Evolutionary conservation across 106 monocot genomes (phyloP).

Genomic region (Allium cepa): DNA sequence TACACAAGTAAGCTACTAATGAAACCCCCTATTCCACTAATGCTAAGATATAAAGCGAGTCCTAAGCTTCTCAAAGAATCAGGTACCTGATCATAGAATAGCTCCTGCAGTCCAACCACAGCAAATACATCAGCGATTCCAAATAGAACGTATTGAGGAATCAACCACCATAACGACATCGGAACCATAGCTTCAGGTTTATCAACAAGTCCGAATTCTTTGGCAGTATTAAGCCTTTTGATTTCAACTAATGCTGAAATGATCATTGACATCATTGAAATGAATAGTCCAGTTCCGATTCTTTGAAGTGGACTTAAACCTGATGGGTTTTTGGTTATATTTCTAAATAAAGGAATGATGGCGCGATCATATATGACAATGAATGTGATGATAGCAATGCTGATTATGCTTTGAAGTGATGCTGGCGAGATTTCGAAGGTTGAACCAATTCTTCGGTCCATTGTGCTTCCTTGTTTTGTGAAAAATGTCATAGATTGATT

Average conservation of each 20-base stretch:
- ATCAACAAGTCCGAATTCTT: slow-evolving; percentile 21
- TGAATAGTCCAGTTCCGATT: slow-evolving; percentile 14
- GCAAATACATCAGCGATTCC: slow-evolving; percentile 24
- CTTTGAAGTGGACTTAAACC: slow-evolving; percentile 28
- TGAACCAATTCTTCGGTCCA: slow-evolving; percentile 9
- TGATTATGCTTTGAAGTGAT: slow-evolving; percentile 12
- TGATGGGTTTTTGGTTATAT: slow-evolving; percentile 1
- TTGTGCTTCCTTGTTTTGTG: slow-evolving; percentile 20
- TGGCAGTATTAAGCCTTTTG: slow-evolving; percentile 19
- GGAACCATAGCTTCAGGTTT: slow-evolving; percentile 6
- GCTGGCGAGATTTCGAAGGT: slow-evolving; percentile 23
- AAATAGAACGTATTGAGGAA: slow-evolving; percentile 23
- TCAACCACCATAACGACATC: slow-evolving; percentile 25
- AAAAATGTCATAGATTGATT: slow-evolving; percentile 14
- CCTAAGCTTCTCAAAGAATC: slow-evolving; percentile 26
- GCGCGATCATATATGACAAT: slow-evolving; percentile 20
- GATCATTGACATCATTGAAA: slow-evolving; percentile 8
- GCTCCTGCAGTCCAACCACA: slow-evolving; percentile 30
- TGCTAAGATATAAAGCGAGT: slow-evolving; percentile 30
- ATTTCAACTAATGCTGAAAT: slow-evolving; percentile 28
- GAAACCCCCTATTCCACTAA: slow-evolving; percentile 25
- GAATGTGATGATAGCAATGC: slow-evolving; percentile 8
- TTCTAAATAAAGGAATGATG: slow-evolving; percentile 5
- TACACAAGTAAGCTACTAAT: slow-evolving; percentile 26
- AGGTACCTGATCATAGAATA: slow-evolving; percentile 36